Evolutionary conservation across 164 flowering plant species (phyloP).

Genomic region (Cinnamomum micranthum): DNA sequence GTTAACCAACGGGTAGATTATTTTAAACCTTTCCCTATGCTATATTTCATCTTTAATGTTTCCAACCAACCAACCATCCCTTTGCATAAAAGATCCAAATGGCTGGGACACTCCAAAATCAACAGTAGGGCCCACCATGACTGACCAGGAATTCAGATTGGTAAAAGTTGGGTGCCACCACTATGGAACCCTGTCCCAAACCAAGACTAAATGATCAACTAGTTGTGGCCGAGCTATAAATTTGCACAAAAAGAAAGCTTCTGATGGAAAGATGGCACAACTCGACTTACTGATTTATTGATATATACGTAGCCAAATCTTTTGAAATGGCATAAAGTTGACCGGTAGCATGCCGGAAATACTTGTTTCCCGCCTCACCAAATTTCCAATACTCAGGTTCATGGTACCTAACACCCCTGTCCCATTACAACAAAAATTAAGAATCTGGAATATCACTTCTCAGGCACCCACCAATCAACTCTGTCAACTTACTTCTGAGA

Average conservation of each 20-base stretch:
- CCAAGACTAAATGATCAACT: background rate
- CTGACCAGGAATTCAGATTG: background rate
- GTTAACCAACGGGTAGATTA: too few species aligned
- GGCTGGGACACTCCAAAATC: background rate
- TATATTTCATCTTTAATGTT: too few species aligned
- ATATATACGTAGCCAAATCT: constrained; percentile 78
- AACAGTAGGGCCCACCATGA: background rate
- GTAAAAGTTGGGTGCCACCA: background rate
- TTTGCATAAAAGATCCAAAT: background rate
- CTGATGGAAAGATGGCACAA: background rate
- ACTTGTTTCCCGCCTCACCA: constrained; percentile 89
- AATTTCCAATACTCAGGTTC: constrained; percentile 98
- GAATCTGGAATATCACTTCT: background rate
- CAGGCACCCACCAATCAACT: background rate
- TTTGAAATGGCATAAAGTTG: constrained; percentile 88
- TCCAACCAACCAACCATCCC: background rate
- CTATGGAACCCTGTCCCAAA: background rate
- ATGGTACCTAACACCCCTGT: constrained; percentile 87
- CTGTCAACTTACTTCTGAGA: constrained; percentile 44
- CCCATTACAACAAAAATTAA: constrained; percentile 9
- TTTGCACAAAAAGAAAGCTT: constrained; percentile 1
- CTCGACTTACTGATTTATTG: constrained; percentile 70
- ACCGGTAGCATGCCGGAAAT: constrained; percentile 96
- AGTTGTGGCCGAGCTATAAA: background rate
- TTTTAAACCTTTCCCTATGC: too few species aligned